These are phyloP conservation scores for Lyophyllum shimeji DNA, from an alignment of 768 basidiomycete genomes.

Conservation along the genomic window DNA sequence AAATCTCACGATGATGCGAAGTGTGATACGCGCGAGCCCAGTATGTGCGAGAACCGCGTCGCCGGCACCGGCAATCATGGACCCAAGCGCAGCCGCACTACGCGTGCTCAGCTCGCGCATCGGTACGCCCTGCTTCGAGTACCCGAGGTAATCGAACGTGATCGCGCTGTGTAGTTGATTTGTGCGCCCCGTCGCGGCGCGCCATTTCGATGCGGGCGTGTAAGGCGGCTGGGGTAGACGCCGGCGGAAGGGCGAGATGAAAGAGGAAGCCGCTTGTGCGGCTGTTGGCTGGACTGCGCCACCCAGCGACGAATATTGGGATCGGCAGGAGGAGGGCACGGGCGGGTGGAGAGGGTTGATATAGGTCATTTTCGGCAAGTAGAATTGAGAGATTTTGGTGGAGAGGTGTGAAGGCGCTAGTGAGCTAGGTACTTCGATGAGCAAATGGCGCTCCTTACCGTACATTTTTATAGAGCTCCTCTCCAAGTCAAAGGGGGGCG, in stretches of 20 bases:
- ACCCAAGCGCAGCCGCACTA: constrained; percentile 30
- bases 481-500: background rate
- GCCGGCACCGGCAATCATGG: constrained; percentile 37
- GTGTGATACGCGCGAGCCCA: constrained; percentile 30
- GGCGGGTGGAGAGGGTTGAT: constrained; percentile 45
- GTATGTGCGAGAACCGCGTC: constrained; percentile 40
- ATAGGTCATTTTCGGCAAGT: constrained; percentile 36
- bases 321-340: constrained; percentile 25
- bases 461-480: background rate
- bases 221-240: constrained; percentile 36
- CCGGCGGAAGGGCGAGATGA: constrained; percentile 30
- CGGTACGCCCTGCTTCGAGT: constrained; percentile 40
- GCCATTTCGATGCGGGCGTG: constrained; percentile 25
- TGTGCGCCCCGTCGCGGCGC: constrained; percentile 19
- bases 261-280: constrained; percentile 15
- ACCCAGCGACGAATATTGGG: constrained; percentile 27
- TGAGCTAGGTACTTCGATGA: background rate
- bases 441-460: background rate
- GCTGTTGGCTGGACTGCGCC: constrained; percentile 19
- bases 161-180: constrained; percentile 27
- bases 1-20: constrained; percentile 39
- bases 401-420: background rate
- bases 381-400: background rate
- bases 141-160: constrained; percentile 41
- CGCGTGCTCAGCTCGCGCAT: constrained; percentile 44